These are phyloP conservation scores for Neurospora sp. DNA, from an alignment of 495 filamentous ascomycete species.

Conservation along the genomic window DNA sequence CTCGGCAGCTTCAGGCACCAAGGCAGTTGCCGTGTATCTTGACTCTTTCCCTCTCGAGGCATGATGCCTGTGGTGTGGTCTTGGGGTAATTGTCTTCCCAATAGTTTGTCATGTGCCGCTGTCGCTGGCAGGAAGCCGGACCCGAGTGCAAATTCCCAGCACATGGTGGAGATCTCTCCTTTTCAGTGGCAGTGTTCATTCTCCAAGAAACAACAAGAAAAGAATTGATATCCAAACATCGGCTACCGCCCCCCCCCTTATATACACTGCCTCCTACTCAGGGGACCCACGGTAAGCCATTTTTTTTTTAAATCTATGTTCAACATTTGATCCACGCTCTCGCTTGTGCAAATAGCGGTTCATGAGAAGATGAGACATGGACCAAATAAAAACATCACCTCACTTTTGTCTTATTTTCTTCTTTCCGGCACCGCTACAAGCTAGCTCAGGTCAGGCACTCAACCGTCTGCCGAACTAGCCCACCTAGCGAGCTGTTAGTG, in stretches of 20 bases:
- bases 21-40: neutral
- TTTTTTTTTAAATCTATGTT: too few species aligned
- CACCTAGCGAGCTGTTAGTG: neutral
- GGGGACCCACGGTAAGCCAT: neutral
- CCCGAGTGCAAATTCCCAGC: neutral
- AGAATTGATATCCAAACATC: neutral
- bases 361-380: neutral
- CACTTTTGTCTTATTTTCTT: neutral
- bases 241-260: neutral
- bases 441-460: neutral
- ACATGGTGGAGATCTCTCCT: neutral
- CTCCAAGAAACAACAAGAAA: too few species aligned
- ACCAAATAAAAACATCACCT: neutral
- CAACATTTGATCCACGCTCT: neutral
- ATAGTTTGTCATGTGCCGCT: neutral
- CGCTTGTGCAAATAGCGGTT: neutral
- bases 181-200: neutral
- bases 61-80: neutral
- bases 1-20: neutral
- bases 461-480: neutral
- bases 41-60: neutral
- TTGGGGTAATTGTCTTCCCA: neutral
- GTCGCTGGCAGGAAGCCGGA: neutral
- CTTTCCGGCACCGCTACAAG: neutral
- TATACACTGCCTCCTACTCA: neutral